Percentiles rank a stretch among this genome's conserved stretches.
phyloP scores from a whole-genome alignment of 116 monocot species.

The Dioscorea cayenensis region DNA sequence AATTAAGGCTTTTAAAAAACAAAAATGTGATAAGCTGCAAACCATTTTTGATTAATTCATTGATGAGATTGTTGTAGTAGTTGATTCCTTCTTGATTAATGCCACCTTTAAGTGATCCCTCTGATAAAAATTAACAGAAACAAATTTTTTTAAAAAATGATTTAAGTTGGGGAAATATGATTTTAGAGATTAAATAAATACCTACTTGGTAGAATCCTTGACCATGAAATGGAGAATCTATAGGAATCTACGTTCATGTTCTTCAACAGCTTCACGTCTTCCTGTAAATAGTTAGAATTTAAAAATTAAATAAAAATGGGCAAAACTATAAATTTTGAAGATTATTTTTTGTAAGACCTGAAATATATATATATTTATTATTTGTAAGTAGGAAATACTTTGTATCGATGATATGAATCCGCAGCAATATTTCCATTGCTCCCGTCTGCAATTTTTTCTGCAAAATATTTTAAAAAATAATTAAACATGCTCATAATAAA shows the following conservation, averaged over 20 bases:
- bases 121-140: not conserved
- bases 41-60: conserved; percentile 1
- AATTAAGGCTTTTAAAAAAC: not conserved
- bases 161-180: not conserved
- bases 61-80: conserved; percentile 9
- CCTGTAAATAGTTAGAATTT: not conserved
- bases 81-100: conserved; percentile 4
- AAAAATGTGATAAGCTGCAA: not conserved
- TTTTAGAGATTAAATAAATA: not conserved
- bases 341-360: not conserved
- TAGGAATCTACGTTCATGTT: not conserved
- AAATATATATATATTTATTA: too few relatives aligned
- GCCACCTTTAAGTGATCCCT: not conserved
- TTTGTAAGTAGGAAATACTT: not conserved
- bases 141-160: too few relatives aligned
- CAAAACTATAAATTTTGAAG: not conserved
- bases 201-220: not conserved
- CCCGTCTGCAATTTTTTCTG: not conserved
- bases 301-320: not conserved
- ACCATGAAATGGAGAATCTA: conserved; percentile 11
- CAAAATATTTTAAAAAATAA: not conserved
- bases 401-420: not conserved
- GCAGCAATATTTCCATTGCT: not conserved
- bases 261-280: not conserved
- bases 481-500: too few relatives aligned